Conservation (phyloP, 2,329 filamentous ascomycete genomes). For the Lojkania enalia region DNA sequence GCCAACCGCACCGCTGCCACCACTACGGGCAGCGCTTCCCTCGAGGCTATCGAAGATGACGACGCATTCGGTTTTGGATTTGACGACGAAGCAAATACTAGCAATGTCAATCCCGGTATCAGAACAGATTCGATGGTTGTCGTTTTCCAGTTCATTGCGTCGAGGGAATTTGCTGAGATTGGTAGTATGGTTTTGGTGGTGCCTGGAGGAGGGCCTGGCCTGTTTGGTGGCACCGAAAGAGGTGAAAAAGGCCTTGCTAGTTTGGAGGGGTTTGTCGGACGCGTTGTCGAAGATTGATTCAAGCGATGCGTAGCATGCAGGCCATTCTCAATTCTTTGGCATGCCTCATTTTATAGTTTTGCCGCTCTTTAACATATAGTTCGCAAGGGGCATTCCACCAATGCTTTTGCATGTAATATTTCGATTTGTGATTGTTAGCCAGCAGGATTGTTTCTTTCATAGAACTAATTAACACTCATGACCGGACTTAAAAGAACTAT, state of each 20-base stretch:
- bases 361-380: no score
- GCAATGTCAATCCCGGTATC: not conserved
- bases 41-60: constrained; percentile 22
- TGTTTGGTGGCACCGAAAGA: constrained; percentile 58
- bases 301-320: not conserved
- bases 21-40: constrained; percentile 17
- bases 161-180: constrained; percentile 73
- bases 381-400: no score
- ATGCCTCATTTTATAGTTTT: no score
- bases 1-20: not conserved
- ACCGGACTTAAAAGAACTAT: no score
- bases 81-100: constrained; percentile 27
- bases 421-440: no score
- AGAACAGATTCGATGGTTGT: constrained; percentile 58
- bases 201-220: constrained; percentile 68
- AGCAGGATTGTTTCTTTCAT: no score
- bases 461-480: no score
- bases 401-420: no score
- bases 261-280: constrained; percentile 73
- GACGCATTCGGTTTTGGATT: constrained; percentile 60
- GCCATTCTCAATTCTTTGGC: no score
- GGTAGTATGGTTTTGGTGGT: constrained; percentile 71
- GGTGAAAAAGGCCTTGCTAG: constrained; percentile 57
- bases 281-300: constrained; percentile 47
- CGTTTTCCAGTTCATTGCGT: constrained; percentile 68